A percentile compares a stretch with the other conserved stretches of the same genome.
Evolutionary conservation across 805 yeast genomes (phyloP).

Genomic region (Candida piceae): DNA sequence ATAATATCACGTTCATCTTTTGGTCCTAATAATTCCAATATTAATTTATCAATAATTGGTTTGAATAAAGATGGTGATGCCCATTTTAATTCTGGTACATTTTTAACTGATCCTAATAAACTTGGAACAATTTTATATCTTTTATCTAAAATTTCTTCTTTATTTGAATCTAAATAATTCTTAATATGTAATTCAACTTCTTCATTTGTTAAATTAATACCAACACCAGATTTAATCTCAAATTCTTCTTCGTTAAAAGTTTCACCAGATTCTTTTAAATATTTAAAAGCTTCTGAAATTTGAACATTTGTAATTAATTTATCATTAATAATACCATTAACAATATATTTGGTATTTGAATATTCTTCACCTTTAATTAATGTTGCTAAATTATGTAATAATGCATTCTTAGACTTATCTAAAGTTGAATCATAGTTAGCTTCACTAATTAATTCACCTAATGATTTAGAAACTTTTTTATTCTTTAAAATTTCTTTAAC

Average conservation of each 20-base stretch:
- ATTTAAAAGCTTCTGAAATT: slow-evolving; percentile 75
- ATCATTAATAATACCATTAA: slow-evolving; percentile 58
- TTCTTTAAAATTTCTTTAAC: slow-evolving; percentile 79
- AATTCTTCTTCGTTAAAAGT: slow-evolving; percentile 44
- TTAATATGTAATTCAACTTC: slow-evolving; percentile 56
- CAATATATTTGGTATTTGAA: slow-evolving; percentile 45
- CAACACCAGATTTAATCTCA: slow-evolving; percentile 74
- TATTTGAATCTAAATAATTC: slow-evolving; percentile 54
- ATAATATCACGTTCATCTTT: slow-evolving; percentile 90
- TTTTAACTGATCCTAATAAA: slow-evolving; percentile 71
- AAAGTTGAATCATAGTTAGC: slow-evolving; percentile 32
- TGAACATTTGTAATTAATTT: slow-evolving; percentile 66
- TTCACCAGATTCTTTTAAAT: slow-evolving; percentile 49
- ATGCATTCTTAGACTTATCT: slow-evolving; percentile 56
- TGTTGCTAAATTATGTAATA: slow-evolving; percentile 75
- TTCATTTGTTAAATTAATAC: slow-evolving; percentile 62
- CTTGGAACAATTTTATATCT: slow-evolving; percentile 79
- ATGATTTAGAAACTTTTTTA: slow-evolving; percentile 72
- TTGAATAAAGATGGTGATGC: slow-evolving; percentile 85
- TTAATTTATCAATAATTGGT: slow-evolving; percentile 75
- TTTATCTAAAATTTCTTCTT: slow-evolving; percentile 55
- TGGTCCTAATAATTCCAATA: slow-evolving; percentile 78
- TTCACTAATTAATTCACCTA: slow-evolving; percentile 53
- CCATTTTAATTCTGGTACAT: slow-evolving; percentile 77
- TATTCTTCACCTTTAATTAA: slow-evolving; percentile 57